phyloP scores from a whole-genome alignment of 257 asterid genomes.

The Forsythia suspensa region DNA sequence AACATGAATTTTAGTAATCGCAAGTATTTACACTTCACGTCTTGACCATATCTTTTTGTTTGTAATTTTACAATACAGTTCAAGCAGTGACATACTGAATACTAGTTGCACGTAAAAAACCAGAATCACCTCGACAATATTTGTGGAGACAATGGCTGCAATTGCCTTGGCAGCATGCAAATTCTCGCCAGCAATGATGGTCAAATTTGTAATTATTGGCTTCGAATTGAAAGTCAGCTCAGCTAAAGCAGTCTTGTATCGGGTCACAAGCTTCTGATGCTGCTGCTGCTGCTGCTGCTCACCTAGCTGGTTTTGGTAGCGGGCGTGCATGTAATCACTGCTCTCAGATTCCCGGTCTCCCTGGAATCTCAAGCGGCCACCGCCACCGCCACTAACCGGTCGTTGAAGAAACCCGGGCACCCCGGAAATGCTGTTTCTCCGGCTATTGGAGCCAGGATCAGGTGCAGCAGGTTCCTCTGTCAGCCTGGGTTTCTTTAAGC shows the following conservation, averaged over 20 bases:
- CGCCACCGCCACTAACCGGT: constrained; percentile 32
- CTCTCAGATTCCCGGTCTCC: constrained; percentile 56
- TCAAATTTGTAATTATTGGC: constrained; percentile 92
- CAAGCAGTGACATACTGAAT: constrained; percentile 27
- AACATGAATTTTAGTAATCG: too few species aligned
- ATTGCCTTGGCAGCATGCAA: constrained; percentile 81
- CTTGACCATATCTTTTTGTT: too few species aligned
- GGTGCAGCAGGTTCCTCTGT: constrained; percentile 46
- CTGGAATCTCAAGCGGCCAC: constrained; percentile 33
- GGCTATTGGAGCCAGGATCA: constrained; percentile 67
- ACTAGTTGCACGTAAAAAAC: constrained; percentile 28
- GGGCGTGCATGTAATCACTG: constrained; percentile 55
- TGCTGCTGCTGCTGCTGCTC: constrained; percentile 40
- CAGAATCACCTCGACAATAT: constrained; percentile 88
- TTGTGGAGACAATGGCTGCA: constrained; percentile 64
- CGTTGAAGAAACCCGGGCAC: constrained; percentile 47
- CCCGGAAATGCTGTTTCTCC: neutral
- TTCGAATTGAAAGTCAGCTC: constrained; percentile 93
- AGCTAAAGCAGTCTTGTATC: constrained; percentile 81
- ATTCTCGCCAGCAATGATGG: constrained; percentile 97
- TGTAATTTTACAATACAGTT: neutral
- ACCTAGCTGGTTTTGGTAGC: constrained; percentile 37
- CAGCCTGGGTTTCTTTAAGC: constrained; percentile 78
- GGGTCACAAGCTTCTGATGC: constrained; percentile 78
- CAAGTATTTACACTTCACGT: too few species aligned